These are phyloP conservation scores for Talaromyces sp. DNA, from an alignment of 2,329 filamentous ascomycete species.

Conservation along the genomic window DNA sequence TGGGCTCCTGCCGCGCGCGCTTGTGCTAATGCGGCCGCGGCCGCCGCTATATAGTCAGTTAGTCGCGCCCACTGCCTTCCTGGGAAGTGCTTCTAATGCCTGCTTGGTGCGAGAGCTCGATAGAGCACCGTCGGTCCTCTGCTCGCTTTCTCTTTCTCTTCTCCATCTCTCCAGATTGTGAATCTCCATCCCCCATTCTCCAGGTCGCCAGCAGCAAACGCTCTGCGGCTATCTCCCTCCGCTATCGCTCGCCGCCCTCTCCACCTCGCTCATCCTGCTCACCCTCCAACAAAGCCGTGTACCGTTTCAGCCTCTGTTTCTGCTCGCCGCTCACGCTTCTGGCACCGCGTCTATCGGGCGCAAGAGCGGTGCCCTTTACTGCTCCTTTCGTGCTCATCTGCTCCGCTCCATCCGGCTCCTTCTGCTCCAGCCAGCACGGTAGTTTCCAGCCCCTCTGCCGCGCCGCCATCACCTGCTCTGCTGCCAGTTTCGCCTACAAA, in stretches of 20 bases:
- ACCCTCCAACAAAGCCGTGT: not conserved
- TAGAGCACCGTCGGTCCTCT: slow-evolving; percentile 5
- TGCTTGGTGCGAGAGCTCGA: too few relatives aligned
- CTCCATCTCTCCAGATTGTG: slow-evolving; percentile 5
- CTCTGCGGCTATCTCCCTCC: not conserved
- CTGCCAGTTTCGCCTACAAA: not conserved
- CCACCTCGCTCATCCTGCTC: too few relatives aligned
- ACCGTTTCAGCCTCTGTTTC: not conserved
- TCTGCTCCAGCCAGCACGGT: not conserved
- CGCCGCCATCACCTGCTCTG: not conserved
- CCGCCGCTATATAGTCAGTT: not conserved
- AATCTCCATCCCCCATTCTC: not conserved
- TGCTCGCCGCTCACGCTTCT: not conserved
- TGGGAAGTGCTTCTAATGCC: too few relatives aligned
- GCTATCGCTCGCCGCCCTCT: too few relatives aligned
- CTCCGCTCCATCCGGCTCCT: not conserved
- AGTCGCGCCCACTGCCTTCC: not conserved
- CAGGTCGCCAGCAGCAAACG: too few relatives aligned
- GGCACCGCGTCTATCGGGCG: not conserved
- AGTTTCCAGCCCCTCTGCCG: not conserved
- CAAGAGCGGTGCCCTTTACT: not conserved
- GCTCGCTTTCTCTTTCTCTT: slow-evolving; percentile 10
- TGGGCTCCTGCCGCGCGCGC: not conserved
- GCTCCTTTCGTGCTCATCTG: not conserved
- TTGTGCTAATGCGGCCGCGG: not conserved